Conservation (phyloP, 2,329 filamentous ascomycete species). For the Penicillium olsonii region DNA sequence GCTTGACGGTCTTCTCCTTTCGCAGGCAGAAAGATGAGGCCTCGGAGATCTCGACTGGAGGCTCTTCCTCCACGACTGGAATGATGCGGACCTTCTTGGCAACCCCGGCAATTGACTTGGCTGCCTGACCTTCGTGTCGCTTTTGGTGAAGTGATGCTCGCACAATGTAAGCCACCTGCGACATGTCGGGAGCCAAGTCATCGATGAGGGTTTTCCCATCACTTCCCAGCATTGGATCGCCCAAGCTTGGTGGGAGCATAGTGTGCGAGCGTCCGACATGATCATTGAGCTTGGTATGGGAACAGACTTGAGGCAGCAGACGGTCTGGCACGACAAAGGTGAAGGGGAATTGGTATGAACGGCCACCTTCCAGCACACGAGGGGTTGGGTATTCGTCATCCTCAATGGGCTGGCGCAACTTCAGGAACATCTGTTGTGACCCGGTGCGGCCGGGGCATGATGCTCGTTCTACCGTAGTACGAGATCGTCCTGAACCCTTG, state of each 20-base stretch:
- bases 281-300: conserved; percentile 53
- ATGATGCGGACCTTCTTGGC: conserved; percentile 61
- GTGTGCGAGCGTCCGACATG: conserved; percentile 59
- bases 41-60: conserved; percentile 56
- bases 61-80: conserved; percentile 60
- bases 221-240: conserved; percentile 57
- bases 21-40: conserved; percentile 54
- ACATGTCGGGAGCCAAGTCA: conserved; percentile 65
- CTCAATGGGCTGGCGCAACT: conserved; percentile 61
- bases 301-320: conserved; percentile 61
- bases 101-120: conserved; percentile 51
- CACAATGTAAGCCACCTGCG: conserved; percentile 60
- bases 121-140: conserved; percentile 37
- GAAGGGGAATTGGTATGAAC: conserved; percentile 62
- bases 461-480: conserved; percentile 58
- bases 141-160: conserved; percentile 48
- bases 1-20: conserved; percentile 61
- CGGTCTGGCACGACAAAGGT: conserved; percentile 64
- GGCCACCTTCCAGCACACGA: conserved; percentile 56
- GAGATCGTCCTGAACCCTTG: conserved; percentile 46
- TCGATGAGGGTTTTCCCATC: conserved; percentile 56
- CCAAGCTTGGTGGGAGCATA: conserved; percentile 62
- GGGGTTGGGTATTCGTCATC: conserved; percentile 56
- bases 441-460: conserved; percentile 57
- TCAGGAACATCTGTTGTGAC: conserved; percentile 62